Percentiles rank a stretch among this genome's conserved stretches.
Conservation (phyloP, 306 rosid genomes). For the Corylus heterophylla region DNA sequence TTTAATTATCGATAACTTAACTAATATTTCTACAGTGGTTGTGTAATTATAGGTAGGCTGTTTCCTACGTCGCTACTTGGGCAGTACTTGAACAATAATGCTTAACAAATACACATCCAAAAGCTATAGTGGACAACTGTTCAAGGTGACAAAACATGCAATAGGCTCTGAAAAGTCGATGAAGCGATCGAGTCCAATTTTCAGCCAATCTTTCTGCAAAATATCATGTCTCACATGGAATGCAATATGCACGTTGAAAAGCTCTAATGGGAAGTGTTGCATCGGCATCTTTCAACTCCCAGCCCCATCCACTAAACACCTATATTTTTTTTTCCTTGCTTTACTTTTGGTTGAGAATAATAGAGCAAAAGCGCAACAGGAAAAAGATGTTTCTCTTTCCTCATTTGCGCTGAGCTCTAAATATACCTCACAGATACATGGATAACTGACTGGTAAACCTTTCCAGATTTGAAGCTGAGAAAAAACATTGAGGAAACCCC, state of each 20-base stretch:
- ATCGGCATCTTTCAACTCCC: too few species aligned
- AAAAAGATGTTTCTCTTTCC: conserved; percentile 30
- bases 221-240: neutral
- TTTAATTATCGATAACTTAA: too few species aligned
- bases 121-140: conserved; percentile 15
- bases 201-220: conserved; percentile 6
- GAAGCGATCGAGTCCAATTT: conserved; percentile 21
- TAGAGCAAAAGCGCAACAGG: conserved; percentile 29
- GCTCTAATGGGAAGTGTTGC: too few species aligned
- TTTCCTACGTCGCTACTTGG: too few species aligned
- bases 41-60: too few species aligned
- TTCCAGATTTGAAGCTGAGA: too few species aligned
- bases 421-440: too few species aligned
- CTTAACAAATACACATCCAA: conserved; percentile 18
- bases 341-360: conserved; percentile 29
- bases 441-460: too few species aligned
- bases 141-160: conserved; percentile 24
- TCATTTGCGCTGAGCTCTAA: conserved; percentile 19
- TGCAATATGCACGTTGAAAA: too few species aligned
- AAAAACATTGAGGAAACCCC: conserved; percentile 25
- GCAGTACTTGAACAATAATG: neutral
- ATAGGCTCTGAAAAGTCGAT: conserved; percentile 9
- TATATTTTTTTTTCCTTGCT: conserved; percentile 23
- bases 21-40: too few species aligned
- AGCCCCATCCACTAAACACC: too few species aligned